Percentiles rank a stretch among this genome's conserved stretches.
These are phyloP conservation scores for Aspergillus cavernicola DNA, from an alignment of 495 filamentous ascomycete genomes.

Conservation along the genomic window DNA sequence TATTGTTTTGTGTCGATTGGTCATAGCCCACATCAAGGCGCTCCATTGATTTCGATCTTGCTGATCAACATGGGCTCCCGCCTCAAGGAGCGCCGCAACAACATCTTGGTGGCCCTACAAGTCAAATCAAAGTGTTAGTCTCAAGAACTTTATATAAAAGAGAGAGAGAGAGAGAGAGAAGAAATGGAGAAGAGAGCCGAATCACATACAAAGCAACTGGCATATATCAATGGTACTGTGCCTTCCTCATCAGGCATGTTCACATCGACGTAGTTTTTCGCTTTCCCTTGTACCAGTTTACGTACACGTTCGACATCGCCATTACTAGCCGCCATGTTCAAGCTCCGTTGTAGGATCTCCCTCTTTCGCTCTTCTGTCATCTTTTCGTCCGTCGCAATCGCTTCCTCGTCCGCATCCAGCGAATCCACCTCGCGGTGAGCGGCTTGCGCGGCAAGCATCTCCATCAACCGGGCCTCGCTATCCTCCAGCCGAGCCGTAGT, in stretches of 20 bases:
- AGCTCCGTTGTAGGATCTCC: conserved; percentile 73
- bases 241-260: conserved; percentile 93
- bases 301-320: conserved; percentile 80
- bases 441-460: conserved; percentile 94
- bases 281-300: conserved; percentile 71
- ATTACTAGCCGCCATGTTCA: conserved; percentile 97
- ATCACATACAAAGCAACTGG: conserved; percentile 89
- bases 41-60: conserved; percentile 98
- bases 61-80: conserved; percentile 85
- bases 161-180: too few species aligned
- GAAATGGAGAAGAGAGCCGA: conserved; percentile 5
- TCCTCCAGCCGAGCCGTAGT: conserved; percentile 64
- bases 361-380: conserved; percentile 74
- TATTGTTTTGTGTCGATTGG: conserved; percentile 93
- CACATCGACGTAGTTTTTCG: conserved; percentile 75
- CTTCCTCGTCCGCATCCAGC: conserved; percentile 72
- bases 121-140: conserved; percentile 5
- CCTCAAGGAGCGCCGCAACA: conserved; percentile 76
- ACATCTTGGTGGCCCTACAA: conserved; percentile 84
- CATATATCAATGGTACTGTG: conserved; percentile 92
- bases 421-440: conserved; percentile 70
- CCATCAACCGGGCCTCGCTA: conserved; percentile 82
- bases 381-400: conserved; percentile 67
- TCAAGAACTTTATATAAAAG: too few species aligned
- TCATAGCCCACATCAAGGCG: conserved; percentile 99